Evolutionary conservation across 73 alveolate species (phyloP), one percentile per base, ranked within the genome.

Genomic region (Symbiodinium pilosum): DNA sequence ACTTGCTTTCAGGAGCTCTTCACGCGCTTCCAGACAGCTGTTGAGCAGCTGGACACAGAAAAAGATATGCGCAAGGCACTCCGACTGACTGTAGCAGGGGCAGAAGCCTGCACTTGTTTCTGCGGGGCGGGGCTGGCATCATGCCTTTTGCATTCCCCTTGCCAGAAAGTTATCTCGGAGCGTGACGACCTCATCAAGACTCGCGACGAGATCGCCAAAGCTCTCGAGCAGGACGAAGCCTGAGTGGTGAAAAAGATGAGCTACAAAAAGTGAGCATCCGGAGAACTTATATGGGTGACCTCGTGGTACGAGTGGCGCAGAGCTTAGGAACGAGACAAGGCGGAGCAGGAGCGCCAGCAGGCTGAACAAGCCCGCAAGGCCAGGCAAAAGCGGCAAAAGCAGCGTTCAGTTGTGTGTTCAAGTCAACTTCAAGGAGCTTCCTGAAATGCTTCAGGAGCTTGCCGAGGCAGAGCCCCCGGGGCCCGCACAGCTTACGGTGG

Each of bases 331-430:
- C 68, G 96, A 32, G 88, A 91, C 30, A 21, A 75, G 88, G 96
- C 96, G 47, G 96, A 91, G 87, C 75, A 91, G 28, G 96, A 91
- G 42, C 96, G 87, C 12, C 43, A 42, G 40, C 87, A 68, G 1
- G 96, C 96, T 2, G 96, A 91, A 68, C 96, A 42, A 38, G 96
- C 51, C 52, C 96, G 96, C 44, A 83, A 91, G 96, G 96, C 75
- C 21, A 36, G n/a, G n/a, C n/a, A n/a, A n/a, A n/a, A n/a, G n/a
- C n/a, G n/a, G n/a, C n/a, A n/a, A n/a, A 54, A 54, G 34, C 6
- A 6, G 28, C 34, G 20, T 11, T 54, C 73, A n/a, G n/a, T n/a
- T n/a, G n/a, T 0, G 73, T 54, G 73, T n/a, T 4, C n/a, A 5
- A 30, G n/a, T 54, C n/a, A 21, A 30, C 71, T 12, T 21, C 32